Percentiles rank a stretch among this genome's conserved stretches.
Conservation (phyloP, 2,329 filamentous ascomycete species). For the Aspergillus jensenii region DNA sequence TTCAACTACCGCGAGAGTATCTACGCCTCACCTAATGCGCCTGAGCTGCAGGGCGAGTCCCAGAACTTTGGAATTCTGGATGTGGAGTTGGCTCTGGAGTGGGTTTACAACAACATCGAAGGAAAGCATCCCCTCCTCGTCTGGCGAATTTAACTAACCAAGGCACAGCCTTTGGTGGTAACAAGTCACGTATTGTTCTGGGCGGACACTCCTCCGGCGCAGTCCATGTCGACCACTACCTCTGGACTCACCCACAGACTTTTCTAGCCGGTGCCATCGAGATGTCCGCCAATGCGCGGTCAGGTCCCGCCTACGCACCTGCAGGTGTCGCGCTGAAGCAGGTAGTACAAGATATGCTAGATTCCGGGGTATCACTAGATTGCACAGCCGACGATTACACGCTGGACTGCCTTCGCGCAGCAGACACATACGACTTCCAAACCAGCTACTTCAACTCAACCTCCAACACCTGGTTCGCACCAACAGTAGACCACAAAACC, state of each 20-base stretch:
- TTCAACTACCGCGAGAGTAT: slow-evolving; percentile 24
- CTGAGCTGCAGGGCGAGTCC: slow-evolving; percentile 20
- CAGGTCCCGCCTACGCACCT: slow-evolving; percentile 19
- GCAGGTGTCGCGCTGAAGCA: slow-evolving; percentile 19
- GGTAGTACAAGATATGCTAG: slow-evolving; percentile 20
- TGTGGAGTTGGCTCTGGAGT: slow-evolving; percentile 20
- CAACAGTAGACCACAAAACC: slow-evolving; percentile 19
- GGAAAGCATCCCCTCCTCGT: slow-evolving; percentile 5
- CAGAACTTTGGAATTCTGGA: slow-evolving; percentile 25
- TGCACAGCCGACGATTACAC: slow-evolving; percentile 18
- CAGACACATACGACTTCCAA: slow-evolving; percentile 21
- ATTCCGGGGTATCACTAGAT: slow-evolving; percentile 16
- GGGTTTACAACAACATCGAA: slow-evolving; percentile 23
- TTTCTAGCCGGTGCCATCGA: slow-evolving; percentile 24
- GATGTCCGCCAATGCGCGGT: slow-evolving; percentile 24
- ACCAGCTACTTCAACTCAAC: slow-evolving; percentile 23
- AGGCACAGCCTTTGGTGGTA: slow-evolving; percentile 19
- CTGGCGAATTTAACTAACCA: neutral
- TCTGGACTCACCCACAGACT: slow-evolving; percentile 24
- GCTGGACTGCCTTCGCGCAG: slow-evolving; percentile 20
- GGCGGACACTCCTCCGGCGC: slow-evolving; percentile 23
- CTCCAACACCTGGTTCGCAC: slow-evolving; percentile 24
- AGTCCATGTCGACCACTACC: slow-evolving; percentile 24
- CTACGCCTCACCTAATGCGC: slow-evolving; percentile 22
- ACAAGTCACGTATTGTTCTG: slow-evolving; percentile 22